These are phyloP conservation scores for Magnolia sinica DNA, from an alignment of 164 flowering plant species.

Conservation along the genomic window DNA sequence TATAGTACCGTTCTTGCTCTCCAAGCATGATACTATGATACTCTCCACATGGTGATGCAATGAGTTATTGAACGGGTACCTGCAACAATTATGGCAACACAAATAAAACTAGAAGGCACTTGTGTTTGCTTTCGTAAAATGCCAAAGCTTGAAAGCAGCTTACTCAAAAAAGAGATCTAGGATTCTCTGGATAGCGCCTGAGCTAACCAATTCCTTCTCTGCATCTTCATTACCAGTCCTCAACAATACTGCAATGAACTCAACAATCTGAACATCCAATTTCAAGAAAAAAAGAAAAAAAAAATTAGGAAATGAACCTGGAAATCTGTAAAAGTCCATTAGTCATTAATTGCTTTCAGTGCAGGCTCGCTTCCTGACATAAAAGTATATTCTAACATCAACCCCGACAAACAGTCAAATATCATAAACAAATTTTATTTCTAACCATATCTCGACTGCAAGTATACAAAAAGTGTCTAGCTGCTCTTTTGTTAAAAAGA, in stretches of 20 bases:
- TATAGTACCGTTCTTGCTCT: conserved; percentile 53
- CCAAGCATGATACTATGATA: conserved; percentile 79
- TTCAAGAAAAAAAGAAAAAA: background rate
- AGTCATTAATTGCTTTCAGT: background rate
- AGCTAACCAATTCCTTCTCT: conserved; percentile 65
- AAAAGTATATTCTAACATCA: background rate
- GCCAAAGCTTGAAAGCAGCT: conserved; percentile 17
- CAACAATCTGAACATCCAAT: conserved; percentile 61
- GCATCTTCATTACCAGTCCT: conserved; percentile 68
- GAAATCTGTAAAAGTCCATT: background rate
- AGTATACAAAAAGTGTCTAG: too few relatives aligned
- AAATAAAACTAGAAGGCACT: background rate
- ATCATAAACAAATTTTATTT: background rate
- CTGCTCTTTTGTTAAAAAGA: too few relatives aligned
- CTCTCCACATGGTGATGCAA: conserved; percentile 95
- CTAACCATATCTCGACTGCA: too few relatives aligned
- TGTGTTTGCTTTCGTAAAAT: background rate
- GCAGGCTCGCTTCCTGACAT: too few relatives aligned
- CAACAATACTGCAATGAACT: conserved; percentile 74
- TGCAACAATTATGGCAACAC: conserved; percentile 28
- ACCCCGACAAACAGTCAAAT: background rate
- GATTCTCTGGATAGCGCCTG: conserved; percentile 66
- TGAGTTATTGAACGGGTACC: conserved; percentile 88
- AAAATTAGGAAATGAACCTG: background rate
- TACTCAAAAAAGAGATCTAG: conserved; percentile 86